phyloP scores from a whole-genome alignment of 139 green algal genomes.

The Eudorina sp. region DNA sequence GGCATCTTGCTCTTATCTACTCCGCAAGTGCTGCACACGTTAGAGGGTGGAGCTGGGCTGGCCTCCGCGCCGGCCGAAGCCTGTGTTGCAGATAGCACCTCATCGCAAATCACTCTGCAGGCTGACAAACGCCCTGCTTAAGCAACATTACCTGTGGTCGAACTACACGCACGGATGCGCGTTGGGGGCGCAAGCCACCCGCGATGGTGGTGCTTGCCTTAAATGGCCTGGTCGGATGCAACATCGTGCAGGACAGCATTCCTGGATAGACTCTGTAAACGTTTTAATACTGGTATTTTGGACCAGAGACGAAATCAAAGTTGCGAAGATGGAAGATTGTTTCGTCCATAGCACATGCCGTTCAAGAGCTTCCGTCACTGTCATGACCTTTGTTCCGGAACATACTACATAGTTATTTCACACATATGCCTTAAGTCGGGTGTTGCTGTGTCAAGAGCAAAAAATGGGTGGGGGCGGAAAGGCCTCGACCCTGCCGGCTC shows the following conservation, averaged over 20 bases:
- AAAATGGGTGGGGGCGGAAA: conserved; percentile 28
- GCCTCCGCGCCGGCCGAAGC: background rate
- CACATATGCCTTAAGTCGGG: conserved; percentile 14
- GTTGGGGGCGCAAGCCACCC: background rate
- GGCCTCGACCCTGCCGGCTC: conserved; percentile 18
- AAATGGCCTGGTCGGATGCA: background rate
- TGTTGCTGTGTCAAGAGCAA: background rate
- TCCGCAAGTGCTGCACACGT: conserved; percentile 57
- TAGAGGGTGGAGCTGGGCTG: background rate
- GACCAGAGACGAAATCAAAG: no score
- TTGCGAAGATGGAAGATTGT: background rate
- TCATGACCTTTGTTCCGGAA: background rate
- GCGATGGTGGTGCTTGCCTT: background rate
- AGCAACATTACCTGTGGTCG: conserved; percentile 5
- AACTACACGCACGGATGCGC: background rate
- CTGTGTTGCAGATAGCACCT: background rate
- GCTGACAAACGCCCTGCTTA: no score
- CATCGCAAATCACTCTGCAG: no score
- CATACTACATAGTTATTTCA: background rate
- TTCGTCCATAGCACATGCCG: conserved; percentile 19
- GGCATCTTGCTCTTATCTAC: conserved; percentile 53
- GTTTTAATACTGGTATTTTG: background rate
- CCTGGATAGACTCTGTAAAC: background rate
- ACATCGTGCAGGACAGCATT: background rate
- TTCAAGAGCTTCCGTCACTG: background rate